phyloP scores from a whole-genome alignment of 306 rosid genomes.

The Echinosophora koreensis region DNA sequence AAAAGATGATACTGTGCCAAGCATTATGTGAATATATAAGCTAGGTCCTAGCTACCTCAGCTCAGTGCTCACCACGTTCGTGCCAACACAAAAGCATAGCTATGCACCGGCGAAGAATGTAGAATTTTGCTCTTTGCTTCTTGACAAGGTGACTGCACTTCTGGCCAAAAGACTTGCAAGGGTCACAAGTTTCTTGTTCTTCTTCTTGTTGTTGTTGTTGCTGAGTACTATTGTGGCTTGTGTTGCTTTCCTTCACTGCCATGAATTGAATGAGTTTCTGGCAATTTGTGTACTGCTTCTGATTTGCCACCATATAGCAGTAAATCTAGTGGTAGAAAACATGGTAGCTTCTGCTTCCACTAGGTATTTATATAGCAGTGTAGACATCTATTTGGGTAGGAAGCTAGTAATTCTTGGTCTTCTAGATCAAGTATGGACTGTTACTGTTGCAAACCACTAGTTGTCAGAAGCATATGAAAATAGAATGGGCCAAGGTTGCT shows the following conservation, averaged over 20 bases:
- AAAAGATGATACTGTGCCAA: background rate
- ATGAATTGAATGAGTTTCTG: constrained; percentile 55
- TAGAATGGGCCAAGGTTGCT: constrained; percentile 64
- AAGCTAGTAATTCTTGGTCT: constrained; percentile 51
- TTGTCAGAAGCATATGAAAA: constrained; percentile 62
- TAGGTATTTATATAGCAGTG: constrained; percentile 46
- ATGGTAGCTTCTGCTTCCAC: constrained; percentile 50
- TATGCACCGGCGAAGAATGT: constrained; percentile 86
- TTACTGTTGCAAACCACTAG: constrained; percentile 58
- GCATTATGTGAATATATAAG: background rate
- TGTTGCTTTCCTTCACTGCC: constrained; percentile 64
- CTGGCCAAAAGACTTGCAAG: constrained; percentile 76
- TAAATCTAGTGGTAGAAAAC: constrained; percentile 47
- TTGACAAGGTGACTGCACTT: constrained; percentile 83
- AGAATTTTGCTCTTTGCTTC: constrained; percentile 88
- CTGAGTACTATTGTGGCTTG: constrained; percentile 36
- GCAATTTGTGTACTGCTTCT: constrained; percentile 22
- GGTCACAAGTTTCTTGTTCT: constrained; percentile 54
- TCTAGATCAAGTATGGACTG: constrained; percentile 62
- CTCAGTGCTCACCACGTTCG: constrained; percentile 64
- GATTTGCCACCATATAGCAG: constrained; percentile 49
- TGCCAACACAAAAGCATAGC: constrained; percentile 88
- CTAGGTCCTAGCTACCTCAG: background rate
- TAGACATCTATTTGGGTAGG: constrained; percentile 35
- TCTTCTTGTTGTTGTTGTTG: constrained; percentile 35